Conservation (phyloP, 768 basidiomycete genomes). For the Jaapia argillacea region DNA sequence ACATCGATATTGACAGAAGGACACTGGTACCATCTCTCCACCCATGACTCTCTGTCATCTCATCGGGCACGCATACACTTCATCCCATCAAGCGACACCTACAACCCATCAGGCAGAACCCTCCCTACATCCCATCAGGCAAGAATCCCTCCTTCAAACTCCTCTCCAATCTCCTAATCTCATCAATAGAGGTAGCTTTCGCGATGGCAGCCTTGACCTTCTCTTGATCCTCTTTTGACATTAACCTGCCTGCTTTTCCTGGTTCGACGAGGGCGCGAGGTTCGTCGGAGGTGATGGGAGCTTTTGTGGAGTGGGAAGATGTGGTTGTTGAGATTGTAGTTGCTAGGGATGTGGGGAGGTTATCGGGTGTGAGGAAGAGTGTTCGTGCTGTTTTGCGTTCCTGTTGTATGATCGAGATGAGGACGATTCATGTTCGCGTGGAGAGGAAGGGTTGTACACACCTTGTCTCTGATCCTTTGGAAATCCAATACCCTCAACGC, state of each 20-base stretch:
- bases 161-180: conserved; percentile 76
- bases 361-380: conserved; percentile 75
- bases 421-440: not conserved
- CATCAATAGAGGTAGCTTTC: conserved; percentile 85
- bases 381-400: conserved; percentile 68
- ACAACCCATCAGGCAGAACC: too few species aligned
- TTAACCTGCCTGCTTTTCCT: conserved; percentile 73
- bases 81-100: too few species aligned
- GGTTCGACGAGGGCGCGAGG: conserved; percentile 47
- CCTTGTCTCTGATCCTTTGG: conserved; percentile 91
- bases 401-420: conserved; percentile 28
- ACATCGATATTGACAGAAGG: too few species aligned
- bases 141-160: conserved; percentile 78
- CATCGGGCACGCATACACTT: too few species aligned
- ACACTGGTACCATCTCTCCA: too few species aligned
- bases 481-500: conserved; percentile 89
- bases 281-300: conserved; percentile 62
- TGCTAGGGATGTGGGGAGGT: conserved; percentile 69
- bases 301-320: conserved; percentile 55
- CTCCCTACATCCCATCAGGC: too few species aligned
- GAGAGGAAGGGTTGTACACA: conserved; percentile 28
- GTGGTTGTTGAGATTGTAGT: conserved; percentile 68
- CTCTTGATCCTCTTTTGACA: conserved; percentile 89
- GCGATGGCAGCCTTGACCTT: conserved; percentile 82
- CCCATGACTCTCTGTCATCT: too few species aligned